Evolutionary conservation across 495 filamentous ascomycete genomes (phyloP), one percentile per base, ranked within the genome.

Genomic region (Pyronema omphalodes): DNA sequence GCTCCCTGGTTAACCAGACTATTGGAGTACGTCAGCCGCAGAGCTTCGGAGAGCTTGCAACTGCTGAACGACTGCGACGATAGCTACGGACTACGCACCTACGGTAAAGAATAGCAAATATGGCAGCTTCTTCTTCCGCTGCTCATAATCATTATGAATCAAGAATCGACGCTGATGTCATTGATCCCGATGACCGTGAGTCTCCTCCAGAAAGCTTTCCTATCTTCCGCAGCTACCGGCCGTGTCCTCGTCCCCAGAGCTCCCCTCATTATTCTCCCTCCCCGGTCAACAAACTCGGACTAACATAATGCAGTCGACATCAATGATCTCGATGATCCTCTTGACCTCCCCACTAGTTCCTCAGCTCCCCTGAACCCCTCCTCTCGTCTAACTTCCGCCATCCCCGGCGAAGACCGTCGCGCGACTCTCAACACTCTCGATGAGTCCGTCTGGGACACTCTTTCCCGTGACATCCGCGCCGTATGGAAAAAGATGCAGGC

Each of bases 401-500:
- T 95, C 63, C 81, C 81, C 44, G 91, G 91, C 54, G 88, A 95
- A 61, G 93, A 99, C 71, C 86, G 91, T n/a, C 80, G 83, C 51
- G 88, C 93, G 40, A 78, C 86, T 9, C 78, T 78, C 54, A 93
- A 91, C 70, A 99, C 91, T 44, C 93, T 99, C 67, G 93, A 96
- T 69, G 91, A 99, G 69, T 84, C 75, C 7, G 91, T 96, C 46
- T 96, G 89, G 91, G 82, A 88, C 33, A 99, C 91, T 9, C 71
- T 99, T 54, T 83, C 82, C 41, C 81, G 91, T 53, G 91, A 99
- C 67, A 71, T 96, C 62, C 67, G 88, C 14, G 91, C 88, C 40
- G 86, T 96, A 23, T 96, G 91, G 87, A 81, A 83, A 69, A 95
- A 95, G 74, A 86, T 96, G 85, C 80, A 82, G 68, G 89, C 93